Base-by-base conservation (phyloP, 106 monocot genomes). In the Alisma plantagoaquatica region DNA sequence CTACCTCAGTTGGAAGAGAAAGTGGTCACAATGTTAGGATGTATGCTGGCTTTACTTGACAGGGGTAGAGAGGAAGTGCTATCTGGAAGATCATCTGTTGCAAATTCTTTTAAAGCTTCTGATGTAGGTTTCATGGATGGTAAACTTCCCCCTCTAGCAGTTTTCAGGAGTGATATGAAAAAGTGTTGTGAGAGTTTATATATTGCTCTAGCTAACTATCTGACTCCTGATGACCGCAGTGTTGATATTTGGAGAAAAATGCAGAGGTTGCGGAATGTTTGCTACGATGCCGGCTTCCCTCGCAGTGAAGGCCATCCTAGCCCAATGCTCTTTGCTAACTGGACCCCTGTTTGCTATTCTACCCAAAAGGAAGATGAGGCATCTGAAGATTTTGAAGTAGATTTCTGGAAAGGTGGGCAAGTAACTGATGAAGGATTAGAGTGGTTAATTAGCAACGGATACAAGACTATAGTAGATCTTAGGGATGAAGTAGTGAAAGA, bases 321-420 rank as follows among this genome's bases (percentile, higher is more conserved):
- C 56, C 90, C 83, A 26, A 75, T 70, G 38, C 27, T 76, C 25
- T 82, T 98, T 64, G 89, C 98, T 42, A 98, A 98, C 51, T 98
- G 85, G 85, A 61, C 63, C 29, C 76, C 79, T 20, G 98, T 98
- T 27, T 86, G 76, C 50, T 62, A 85, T 43, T 75, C 91, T 30
- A 53, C 53, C 6, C 48, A 45, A 18, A 78, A 75, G 51, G 66
- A 77, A 70, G 58, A 43, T 3, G 45, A 16, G 18, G 9, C 8
- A 30, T 10, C 19, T 23, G 80, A 65, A 58, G 70, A 92, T 74
- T 38, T 29, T 64, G 90, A 82, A 46, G 77, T 86, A n/a, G 82
- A 79, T 63, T 99, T 99, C 66, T 99, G 98, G 98, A 86, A 81
- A 46, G 98, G 93, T 70, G 93, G 87, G 16, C 93, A 94, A 59